Base-by-base conservation (phyloP, 2,329 filamentous ascomycete species). In the Exutisphaerella laricina region DNA sequence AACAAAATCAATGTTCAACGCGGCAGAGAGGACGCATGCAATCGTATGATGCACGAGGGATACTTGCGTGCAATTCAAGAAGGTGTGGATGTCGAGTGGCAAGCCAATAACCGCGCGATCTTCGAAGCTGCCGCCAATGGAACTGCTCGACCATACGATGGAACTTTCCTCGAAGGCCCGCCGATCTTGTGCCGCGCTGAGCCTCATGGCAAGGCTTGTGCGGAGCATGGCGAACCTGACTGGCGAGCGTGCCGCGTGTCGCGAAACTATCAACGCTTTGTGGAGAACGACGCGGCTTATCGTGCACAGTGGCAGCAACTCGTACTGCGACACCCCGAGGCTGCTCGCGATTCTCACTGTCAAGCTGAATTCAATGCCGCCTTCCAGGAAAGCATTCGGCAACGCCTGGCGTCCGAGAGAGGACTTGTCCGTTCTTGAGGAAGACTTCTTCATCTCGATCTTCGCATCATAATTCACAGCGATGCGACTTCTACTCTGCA, bases 1-100 rank as follows among this genome's bases (percentile, higher is more conserved):
- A 46, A 45, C 29, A 54, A 54, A 26, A 51, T 48, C 39, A 51
- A 45, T 6, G 7, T 51, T 2, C 40, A 37, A 6, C 49, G 46
- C 20, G 45, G 12, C 7, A 2, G 13, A 10, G 43, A 50, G 13
- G 46, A 28, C 7, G 2, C 33, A 18, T n/a, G 29, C n/a, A 13
- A 33, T n/a, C 6, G 30, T 9, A 20, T 43, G 7, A 4, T 48
- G 17, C 46, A 54, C 33, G 10, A 37, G 31, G 34, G 20, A 1
- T 26, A 25, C 8, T 44, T 38, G 4, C 3, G 2, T 5, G 46
- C 44, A 12, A 41, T 50, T 12, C 23, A 13, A 9, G 9, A 32
- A 16, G 51, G 45, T 14, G 29, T 12, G 12, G 14, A 50, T 3
- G 39, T 28, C 3, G 41, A 35, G 3, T 48, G 25, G 5, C 17